These are phyloP conservation scores for Flaveria linearis DNA, from an alignment of 129 eudicot species.

Conservation along the genomic window DNA sequence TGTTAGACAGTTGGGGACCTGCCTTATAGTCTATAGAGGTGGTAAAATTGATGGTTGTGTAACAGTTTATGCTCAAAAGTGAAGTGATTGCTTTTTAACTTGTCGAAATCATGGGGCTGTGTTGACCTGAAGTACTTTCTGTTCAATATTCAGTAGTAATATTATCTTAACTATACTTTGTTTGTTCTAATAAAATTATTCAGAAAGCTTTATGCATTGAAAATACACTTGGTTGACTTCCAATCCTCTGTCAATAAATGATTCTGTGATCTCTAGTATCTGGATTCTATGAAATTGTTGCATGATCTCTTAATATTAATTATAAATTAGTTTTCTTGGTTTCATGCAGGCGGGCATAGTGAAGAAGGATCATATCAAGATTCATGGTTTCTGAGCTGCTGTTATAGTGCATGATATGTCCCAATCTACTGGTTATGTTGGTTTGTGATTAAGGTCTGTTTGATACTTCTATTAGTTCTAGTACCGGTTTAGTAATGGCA, in stretches of 20 bases:
- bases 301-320: neutral
- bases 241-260: too few species aligned
- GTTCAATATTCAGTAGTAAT: too few species aligned
- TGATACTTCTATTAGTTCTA: neutral
- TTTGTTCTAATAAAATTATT: too few species aligned
- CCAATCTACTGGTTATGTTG: conserved; percentile 8
- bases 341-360: conserved; percentile 77
- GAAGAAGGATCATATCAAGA: conserved; percentile 96
- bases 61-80: neutral
- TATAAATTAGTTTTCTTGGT: neutral
- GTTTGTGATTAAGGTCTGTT: conserved; percentile 23
- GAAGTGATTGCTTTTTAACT: neutral
- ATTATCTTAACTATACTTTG: too few species aligned
- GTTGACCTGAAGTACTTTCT: neutral
- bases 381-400: conserved; percentile 78
- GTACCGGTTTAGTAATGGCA: conserved; percentile 25
- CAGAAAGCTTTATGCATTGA: too few species aligned
- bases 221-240: neutral
- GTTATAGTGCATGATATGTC: conserved; percentile 1
- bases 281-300: neutral
- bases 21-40: neutral
- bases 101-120: neutral
- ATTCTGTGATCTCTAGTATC: neutral
- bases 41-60: neutral
- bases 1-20: neutral